phyloP scores from a whole-genome alignment of 2,329 filamentous ascomycete species.

The Penicillium digitatum region DNA sequence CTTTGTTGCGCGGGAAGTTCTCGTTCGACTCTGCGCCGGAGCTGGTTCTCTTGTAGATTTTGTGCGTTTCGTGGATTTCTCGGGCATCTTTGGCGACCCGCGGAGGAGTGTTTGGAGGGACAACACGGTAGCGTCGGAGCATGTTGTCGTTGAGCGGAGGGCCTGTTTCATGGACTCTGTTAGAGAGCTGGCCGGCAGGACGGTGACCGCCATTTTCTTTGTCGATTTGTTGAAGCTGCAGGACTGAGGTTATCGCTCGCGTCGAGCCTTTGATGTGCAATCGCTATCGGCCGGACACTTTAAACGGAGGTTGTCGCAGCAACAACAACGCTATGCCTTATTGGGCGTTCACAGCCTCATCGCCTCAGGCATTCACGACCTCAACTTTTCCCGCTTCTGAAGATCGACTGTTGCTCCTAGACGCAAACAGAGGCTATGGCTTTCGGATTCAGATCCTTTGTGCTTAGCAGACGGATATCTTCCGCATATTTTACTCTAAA shows the following conservation, averaged over 20 bases:
- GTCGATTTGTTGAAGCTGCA: constrained; percentile 14
- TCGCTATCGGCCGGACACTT: constrained; percentile 19
- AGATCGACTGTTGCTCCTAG: background rate
- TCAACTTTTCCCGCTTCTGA: constrained; percentile 10
- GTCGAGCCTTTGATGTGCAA: constrained; percentile 18
- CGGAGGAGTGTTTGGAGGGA: constrained; percentile 41
- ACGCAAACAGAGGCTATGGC: constrained; percentile 16
- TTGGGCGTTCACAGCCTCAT: constrained; percentile 11
- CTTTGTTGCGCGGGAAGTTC: constrained; percentile 24
- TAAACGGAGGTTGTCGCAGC: constrained; percentile 31
- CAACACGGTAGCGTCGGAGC: constrained; percentile 45
- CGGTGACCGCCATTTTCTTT: constrained; percentile 32
- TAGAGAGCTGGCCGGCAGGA: constrained; percentile 30
- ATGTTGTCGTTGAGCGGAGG: constrained; percentile 52
- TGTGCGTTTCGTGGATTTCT: constrained; percentile 24
- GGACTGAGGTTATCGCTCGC: constrained; percentile 15
- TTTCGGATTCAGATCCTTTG: constrained; percentile 16
- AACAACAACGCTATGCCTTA: constrained; percentile 25
- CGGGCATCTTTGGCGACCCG: constrained; percentile 22
- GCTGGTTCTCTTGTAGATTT: constrained; percentile 23
- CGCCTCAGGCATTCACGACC: constrained; percentile 12
- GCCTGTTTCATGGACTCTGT: constrained; percentile 52
- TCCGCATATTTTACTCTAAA: background rate
- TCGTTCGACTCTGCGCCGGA: constrained; percentile 21
- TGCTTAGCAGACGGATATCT: constrained; percentile 8